Conservation (phyloP, 306 rosid genomes). For the Rubus parviflorus region DNA sequence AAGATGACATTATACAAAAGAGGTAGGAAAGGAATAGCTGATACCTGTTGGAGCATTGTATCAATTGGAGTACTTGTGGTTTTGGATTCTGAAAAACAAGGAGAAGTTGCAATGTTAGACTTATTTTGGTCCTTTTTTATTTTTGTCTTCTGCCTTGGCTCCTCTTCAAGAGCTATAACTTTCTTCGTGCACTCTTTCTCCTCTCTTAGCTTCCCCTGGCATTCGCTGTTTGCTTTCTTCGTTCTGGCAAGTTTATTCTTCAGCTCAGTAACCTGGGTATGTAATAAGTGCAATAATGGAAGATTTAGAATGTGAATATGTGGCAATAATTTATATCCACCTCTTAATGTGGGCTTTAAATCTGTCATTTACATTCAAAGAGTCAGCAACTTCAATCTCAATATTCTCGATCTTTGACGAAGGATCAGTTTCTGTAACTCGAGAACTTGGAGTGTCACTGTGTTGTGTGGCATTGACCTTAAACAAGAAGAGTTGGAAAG, state of each 20-base stretch:
- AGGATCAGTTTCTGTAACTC: not conserved
- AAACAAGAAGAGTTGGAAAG: not conserved
- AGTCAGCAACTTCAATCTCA: conserved; percentile 10
- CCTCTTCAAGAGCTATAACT: conserved; percentile 49
- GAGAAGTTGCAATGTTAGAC: conserved; percentile 14
- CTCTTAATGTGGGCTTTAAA: not conserved
- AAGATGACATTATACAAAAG: not conserved
- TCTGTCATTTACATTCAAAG: not conserved
- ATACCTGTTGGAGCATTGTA: conserved; percentile 36
- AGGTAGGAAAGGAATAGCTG: not conserved
- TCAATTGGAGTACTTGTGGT: conserved; percentile 7
- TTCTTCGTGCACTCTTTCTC: conserved; percentile 45
- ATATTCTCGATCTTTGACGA: conserved; percentile 8
- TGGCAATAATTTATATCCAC: not conserved
- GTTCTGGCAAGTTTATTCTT: conserved; percentile 40
- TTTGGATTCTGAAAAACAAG: conserved; percentile 6
- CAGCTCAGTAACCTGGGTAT: conserved; percentile 30
- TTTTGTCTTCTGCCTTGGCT: conserved; percentile 44
- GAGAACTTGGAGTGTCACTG: conserved; percentile 11
- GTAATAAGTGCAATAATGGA: too few relatives aligned
- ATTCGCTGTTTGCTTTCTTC: conserved; percentile 34
- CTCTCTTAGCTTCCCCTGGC: conserved; percentile 30
- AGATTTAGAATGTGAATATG: too few relatives aligned
- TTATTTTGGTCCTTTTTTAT: conserved; percentile 42
- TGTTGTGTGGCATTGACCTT: not conserved